Base-by-base conservation (phyloP, 2,329 filamentous ascomycete species). In the Dactylella cylindrospora region DNA sequence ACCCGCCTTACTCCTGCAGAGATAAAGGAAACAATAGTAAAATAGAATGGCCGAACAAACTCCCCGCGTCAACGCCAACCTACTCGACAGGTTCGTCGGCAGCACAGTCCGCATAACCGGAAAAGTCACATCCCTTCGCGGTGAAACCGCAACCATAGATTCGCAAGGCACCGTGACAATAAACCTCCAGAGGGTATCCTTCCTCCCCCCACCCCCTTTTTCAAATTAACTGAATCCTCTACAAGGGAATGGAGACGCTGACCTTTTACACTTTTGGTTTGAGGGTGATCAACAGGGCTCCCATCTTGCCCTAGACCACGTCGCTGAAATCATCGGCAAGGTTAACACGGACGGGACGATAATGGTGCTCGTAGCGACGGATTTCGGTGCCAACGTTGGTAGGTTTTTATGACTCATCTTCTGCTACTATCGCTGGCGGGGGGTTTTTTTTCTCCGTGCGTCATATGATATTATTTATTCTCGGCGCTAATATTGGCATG, bases 21-120 rank as follows among this genome's bases (percentile, higher is more conserved):
- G 22, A 2, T 25, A 28, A 23, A 36, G 31, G 22, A 17, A 22
- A 2, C 1, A 7, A 20, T 33, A 35, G 20, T 15, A 64, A 15
- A 6, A 29, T 28, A 75, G 57, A 66, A 91, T 91, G 86, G 79
- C 78, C 36, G 79, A 90, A 70, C 76, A 84, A 69, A 84, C 89
- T 41, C 91, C 93, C 23, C 90, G 93, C 73, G 83, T 96, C 72
- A 88, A 87, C 40, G 86, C 86, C 47, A 76, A 79, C 32, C 86
- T 91, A 74, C 85, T 97, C 55, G 82, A 89, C 71, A 79, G 79
- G 70, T 95, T 90, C 75, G 78, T 84, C 67, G 78, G 79, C 67
- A 80, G 82, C 66, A 87, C 86, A 65, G 87, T 97, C 65, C 90
- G 90, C 68, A 78, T 97, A 51, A 79, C 95, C 3, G 93, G 93